Evolutionary conservation across 805 yeast genomes (phyloP).

Genomic region (Scheffersomyces spartinae): DNA sequence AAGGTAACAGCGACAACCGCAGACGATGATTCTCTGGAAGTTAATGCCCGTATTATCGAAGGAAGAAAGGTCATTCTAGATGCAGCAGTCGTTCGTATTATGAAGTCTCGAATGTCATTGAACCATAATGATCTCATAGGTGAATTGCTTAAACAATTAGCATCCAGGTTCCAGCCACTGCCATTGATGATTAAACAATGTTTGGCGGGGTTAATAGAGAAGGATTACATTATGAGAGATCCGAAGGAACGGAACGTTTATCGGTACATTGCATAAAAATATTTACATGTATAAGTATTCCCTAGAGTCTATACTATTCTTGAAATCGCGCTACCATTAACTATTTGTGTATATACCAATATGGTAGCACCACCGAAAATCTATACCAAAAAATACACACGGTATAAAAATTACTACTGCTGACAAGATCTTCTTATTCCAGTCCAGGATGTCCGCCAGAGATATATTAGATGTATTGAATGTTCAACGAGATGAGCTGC

Average conservation of each 20-base stretch:
- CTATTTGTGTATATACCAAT: too few species aligned
- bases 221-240: conserved; percentile 72
- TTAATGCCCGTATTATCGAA: conserved; percentile 45
- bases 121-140: conserved; percentile 56
- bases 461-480: conserved; percentile 74
- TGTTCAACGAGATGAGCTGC: conserved; percentile 37
- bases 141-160: conserved; percentile 50
- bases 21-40: conserved; percentile 42
- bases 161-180: conserved; percentile 57
- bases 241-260: conserved; percentile 46
- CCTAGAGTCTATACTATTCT: too few species aligned
- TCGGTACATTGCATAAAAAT: conserved; percentile 49
- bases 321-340: too few species aligned
- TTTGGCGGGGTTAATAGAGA: conserved; percentile 63
- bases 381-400: too few species aligned
- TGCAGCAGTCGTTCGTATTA: conserved; percentile 80
- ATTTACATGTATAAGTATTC: too few species aligned
- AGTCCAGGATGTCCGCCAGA: too few species aligned
- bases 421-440: too few species aligned
- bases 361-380: too few species aligned
- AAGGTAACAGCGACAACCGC: conserved; percentile 25
- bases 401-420: too few species aligned
- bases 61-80: conserved; percentile 61
- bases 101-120: conserved; percentile 61
- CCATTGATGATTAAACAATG: conserved; percentile 58